phyloP scores from a whole-genome alignment of 306 rosid species.

The Cucumis melo region DNA sequence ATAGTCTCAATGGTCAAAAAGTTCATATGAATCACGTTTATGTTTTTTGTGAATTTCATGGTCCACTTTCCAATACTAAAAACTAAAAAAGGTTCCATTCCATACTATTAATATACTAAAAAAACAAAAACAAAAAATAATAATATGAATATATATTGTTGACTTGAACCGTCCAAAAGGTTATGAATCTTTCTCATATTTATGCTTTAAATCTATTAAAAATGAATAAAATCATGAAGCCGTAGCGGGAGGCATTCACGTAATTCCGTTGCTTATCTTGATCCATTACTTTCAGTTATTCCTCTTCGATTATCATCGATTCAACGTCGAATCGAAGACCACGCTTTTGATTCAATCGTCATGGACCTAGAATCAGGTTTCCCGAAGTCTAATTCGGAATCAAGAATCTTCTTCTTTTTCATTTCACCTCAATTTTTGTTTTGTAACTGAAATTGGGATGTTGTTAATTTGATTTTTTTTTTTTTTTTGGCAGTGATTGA shows the following conservation, averaged over 20 bases:
- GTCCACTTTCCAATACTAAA: too few species aligned
- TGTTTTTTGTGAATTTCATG: too few species aligned
- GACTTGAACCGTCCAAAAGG: too few species aligned
- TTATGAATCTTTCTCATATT: too few species aligned
- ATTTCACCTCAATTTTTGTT: neutral
- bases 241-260: neutral
- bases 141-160: too few species aligned
- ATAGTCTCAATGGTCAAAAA: too few species aligned
- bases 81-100: too few species aligned
- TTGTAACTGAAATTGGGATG: neutral
- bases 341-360: neutral
- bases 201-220: neutral
- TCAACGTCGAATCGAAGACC: neutral
- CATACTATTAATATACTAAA: too few species aligned
- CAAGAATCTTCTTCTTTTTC: neutral
- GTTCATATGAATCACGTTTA: too few species aligned
- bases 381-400: neutral
- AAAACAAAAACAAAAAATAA: too few species aligned
- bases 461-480: conserved; percentile 2
- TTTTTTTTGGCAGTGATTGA: conserved; percentile 50
- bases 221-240: neutral
- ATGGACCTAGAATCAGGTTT: conserved; percentile 8
- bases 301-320: neutral
- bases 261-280: neutral
- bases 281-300: neutral